A percentile compares a stretch with the other conserved stretches of the same genome.
Evolutionary conservation across 2,329 filamentous ascomycete species (phyloP).

Genomic region (Fusarium beomiforme): DNA sequence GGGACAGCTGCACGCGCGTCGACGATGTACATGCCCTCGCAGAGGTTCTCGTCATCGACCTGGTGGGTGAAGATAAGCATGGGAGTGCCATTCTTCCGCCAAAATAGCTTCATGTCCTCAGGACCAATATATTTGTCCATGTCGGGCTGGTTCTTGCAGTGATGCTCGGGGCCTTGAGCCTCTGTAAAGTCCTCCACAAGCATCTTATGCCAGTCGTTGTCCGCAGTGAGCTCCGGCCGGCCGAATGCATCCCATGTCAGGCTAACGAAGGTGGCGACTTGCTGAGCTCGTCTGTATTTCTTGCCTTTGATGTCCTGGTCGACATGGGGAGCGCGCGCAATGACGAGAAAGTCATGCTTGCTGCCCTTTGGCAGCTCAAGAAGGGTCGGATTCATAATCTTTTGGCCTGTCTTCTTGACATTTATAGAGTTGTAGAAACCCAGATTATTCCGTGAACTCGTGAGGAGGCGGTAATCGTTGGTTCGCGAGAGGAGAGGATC

Average conservation of each 20-base stretch:
- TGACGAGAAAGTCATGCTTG: conserved; percentile 37
- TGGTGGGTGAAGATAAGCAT: conserved; percentile 39
- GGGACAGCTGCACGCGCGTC: conserved; percentile 35
- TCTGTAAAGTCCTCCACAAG: conserved; percentile 33
- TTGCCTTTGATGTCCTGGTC: conserved; percentile 34
- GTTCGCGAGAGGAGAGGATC: conserved; percentile 33
- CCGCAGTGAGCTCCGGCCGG: conserved; percentile 30
- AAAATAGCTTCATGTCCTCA: conserved; percentile 40
- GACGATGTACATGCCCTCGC: conserved; percentile 36
- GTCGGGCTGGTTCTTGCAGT: conserved; percentile 34
- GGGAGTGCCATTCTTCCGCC: conserved; percentile 35
- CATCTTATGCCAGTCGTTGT: conserved; percentile 34
- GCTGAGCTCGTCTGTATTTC: conserved; percentile 34
- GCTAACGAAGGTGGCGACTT: conserved; percentile 35
- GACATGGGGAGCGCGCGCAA: conserved; percentile 32
- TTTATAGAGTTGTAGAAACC: conserved; percentile 37
- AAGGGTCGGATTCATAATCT: conserved; percentile 38
- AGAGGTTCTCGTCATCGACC: conserved; percentile 36
- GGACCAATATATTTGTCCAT: conserved; percentile 41
- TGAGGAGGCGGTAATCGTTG: conserved; percentile 34
- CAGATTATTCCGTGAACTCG: conserved; percentile 30
- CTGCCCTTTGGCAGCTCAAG: conserved; percentile 33
- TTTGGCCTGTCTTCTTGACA: conserved; percentile 35
- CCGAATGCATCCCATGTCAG: conserved; percentile 32
- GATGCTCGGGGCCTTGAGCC: conserved; percentile 31